Conservation (phyloP, 768 basidiomycete genomes). For the Austroboletus festivus region DNA sequence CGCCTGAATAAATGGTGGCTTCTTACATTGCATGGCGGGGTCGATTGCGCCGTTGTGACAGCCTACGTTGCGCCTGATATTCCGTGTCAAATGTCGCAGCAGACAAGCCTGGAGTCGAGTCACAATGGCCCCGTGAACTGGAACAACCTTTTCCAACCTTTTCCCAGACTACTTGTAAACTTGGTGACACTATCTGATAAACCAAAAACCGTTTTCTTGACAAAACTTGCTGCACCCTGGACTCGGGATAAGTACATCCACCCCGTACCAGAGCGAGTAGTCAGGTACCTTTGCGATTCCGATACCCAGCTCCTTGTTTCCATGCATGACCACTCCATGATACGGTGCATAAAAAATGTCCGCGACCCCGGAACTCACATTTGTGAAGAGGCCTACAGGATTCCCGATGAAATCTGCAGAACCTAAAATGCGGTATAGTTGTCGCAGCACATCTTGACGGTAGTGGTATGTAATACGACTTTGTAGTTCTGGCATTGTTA, state of each 20-base stretch:
- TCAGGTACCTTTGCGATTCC: conserved; percentile 82
- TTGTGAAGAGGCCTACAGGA: conserved; percentile 96
- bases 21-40: conserved; percentile 92
- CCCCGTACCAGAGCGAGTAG: neutral
- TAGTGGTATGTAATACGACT: conserved; percentile 88
- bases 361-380: conserved; percentile 95
- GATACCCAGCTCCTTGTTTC: conserved; percentile 89
- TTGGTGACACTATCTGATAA: conserved; percentile 96
- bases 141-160: conserved; percentile 53
- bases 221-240: conserved; percentile 94
- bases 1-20: neutral
- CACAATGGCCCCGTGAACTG: neutral
- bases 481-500: conserved; percentile 81
- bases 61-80: conserved; percentile 84
- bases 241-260: conserved; percentile 12
- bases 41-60: conserved; percentile 88
- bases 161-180: conserved; percentile 95
- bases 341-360: conserved; percentile 99
- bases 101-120: conserved; percentile 66
- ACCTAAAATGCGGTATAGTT: conserved; percentile 95
- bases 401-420: conserved; percentile 97
- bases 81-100: conserved; percentile 96
- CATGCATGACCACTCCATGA: conserved; percentile 94
- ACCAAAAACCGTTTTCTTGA: conserved; percentile 98
- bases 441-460: conserved; percentile 87